These are phyloP conservation scores for Gonium pectorale DNA, from an alignment of 139 green algal genomes.

Conservation along the genomic window DNA sequence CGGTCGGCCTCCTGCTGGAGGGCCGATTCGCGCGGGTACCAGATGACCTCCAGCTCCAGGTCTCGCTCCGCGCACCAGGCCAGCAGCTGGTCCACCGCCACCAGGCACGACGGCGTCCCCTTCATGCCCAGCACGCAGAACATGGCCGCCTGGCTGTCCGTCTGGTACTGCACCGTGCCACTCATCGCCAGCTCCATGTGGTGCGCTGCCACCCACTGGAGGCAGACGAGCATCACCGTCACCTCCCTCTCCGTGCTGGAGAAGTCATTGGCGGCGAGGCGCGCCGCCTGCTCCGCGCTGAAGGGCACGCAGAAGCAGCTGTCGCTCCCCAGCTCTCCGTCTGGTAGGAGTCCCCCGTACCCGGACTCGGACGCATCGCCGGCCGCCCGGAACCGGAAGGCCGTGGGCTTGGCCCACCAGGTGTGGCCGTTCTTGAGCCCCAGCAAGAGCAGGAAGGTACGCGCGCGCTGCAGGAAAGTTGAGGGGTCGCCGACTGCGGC, in stretches of 20 bases:
- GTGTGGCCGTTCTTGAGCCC: background rate
- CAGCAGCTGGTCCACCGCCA: too few relatives aligned
- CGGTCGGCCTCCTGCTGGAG: background rate
- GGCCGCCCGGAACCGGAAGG: background rate
- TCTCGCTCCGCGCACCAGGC: background rate
- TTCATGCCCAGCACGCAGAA: background rate
- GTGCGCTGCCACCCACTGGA: background rate
- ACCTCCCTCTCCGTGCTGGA: conserved; percentile 5
- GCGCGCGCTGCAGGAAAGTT: background rate
- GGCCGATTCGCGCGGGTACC: background rate
- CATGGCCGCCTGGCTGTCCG: background rate
- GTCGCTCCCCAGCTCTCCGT: background rate
- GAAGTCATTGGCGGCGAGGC: background rate
- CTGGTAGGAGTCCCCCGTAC: background rate
- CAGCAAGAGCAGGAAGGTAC: background rate
- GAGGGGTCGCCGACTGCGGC: background rate
- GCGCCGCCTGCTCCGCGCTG: background rate
- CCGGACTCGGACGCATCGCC: background rate
- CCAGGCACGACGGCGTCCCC: background rate
- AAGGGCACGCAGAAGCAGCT: background rate
- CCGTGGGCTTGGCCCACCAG: background rate
- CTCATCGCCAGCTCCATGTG: background rate
- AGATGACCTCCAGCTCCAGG: background rate
- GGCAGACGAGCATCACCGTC: background rate
- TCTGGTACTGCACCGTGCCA: background rate